Percentiles rank a stretch among this genome's conserved stretches.
Conservation (phyloP, 495 filamentous ascomycete genomes). For the Aspergillus hancockii region DNA sequence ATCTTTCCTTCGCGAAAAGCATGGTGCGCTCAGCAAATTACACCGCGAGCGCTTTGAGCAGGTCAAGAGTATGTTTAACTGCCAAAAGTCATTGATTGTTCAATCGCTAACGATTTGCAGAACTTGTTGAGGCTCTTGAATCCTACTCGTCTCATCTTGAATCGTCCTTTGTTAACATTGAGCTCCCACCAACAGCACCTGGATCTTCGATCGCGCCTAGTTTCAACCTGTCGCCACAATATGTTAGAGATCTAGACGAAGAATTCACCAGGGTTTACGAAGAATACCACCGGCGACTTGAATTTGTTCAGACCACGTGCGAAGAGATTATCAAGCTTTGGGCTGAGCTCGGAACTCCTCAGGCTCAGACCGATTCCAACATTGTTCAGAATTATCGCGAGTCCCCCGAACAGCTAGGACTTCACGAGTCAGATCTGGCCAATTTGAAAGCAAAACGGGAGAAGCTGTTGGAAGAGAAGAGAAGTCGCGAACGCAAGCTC, state of each 20-base stretch:
- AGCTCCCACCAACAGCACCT: slow-evolving; percentile 75
- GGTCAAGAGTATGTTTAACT: slow-evolving; percentile 74
- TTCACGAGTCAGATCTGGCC: slow-evolving; percentile 81
- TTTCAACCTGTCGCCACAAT: slow-evolving; percentile 88
- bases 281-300: slow-evolving; percentile 82
- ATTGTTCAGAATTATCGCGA: slow-evolving; percentile 90
- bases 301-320: slow-evolving; percentile 68
- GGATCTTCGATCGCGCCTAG: slow-evolving; percentile 73
- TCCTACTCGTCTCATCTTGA: slow-evolving; percentile 96
- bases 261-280: slow-evolving; percentile 94
- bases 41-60: slow-evolving; percentile 91
- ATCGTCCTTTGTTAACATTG: slow-evolving; percentile 74
- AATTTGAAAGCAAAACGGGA: slow-evolving; percentile 72
- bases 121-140: slow-evolving; percentile 88
- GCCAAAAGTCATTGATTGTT: not conserved
- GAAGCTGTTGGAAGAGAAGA: slow-evolving; percentile 91
- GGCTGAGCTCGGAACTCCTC: slow-evolving; percentile 90
- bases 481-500: slow-evolving; percentile 76
- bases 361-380: slow-evolving; percentile 82
- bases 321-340: slow-evolving; percentile 92
- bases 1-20: slow-evolving; percentile 78
- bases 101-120: slow-evolving; percentile 49
- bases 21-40: slow-evolving; percentile 71
- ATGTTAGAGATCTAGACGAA: slow-evolving; percentile 80
- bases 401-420: slow-evolving; percentile 86